Evolutionary conservation across 805 yeast species (phyloP), one percentile per base, ranked within the genome.

Genomic region (Dipodascopsis uninucleata): DNA sequence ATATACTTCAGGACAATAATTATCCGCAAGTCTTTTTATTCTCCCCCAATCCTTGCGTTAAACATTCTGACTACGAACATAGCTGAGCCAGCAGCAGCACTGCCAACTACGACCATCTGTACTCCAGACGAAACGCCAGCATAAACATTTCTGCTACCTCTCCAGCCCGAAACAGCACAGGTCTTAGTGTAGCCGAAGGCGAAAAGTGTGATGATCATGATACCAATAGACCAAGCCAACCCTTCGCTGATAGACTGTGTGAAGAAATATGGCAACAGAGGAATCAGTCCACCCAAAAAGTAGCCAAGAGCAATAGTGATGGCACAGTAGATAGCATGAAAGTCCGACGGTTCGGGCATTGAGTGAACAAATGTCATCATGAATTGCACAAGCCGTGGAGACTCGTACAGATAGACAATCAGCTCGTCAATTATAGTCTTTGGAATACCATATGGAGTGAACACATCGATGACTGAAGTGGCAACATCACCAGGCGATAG

Each of bases 31-130:
- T n/a, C n/a, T n/a, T n/a, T n/a, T n/a, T n/a, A n/a, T n/a, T n/a
- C n/a, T n/a, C n/a, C n/a, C n/a, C n/a, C n/a, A n/a, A n/a, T n/a
- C n/a, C n/a, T n/a, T n/a, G n/a, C n/a, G n/a, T n/a, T n/a, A n/a
- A n/a, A n/a, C n/a, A n/a, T n/a, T n/a, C n/a, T n/a, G n/a, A n/a
- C n/a, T n/a, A n/a, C n/a, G n/a, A n/a, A n/a, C n/a, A n/a, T n/a
- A 8, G 98, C 98, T 20, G 95, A 85, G 3, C 96, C 95, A 3
- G 98, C 97, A 18, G 98, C 97, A 25, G 84, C 70, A n/a, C 97
- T 94, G 31, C 98, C 98, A 39, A 86, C 89, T n/a, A 82, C 66
- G 42, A 87, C 80, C 97, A 93, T 90, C 67, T 87, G 94, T 16
- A 82, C 45, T 34, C 97, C 97, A 65, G 89, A 96, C 40, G 71